Evolutionary conservation across 139 green algal species (phyloP).

Genomic region (Closterium sp.): DNA sequence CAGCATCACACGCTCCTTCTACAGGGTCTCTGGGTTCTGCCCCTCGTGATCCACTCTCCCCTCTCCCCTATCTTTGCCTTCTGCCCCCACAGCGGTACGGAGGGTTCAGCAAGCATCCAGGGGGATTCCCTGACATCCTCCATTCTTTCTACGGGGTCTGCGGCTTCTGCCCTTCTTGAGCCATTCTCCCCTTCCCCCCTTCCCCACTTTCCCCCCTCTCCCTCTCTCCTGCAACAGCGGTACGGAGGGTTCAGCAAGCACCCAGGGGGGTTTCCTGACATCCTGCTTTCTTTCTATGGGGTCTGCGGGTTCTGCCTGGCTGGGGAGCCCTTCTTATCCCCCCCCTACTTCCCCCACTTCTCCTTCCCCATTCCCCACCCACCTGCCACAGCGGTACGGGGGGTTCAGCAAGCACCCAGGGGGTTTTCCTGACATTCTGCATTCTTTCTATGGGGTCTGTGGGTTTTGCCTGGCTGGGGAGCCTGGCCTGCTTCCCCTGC

Average conservation of each 20-base stretch:
- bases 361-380: too few species aligned
- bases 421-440: background rate
- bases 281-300: background rate
- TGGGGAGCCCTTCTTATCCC: too few species aligned
- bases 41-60: too few species aligned
- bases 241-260: background rate
- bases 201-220: too few species aligned
- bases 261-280: background rate
- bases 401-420: constrained; percentile 12
- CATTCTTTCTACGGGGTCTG: constrained; percentile 7
- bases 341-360: too few species aligned
- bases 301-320: background rate
- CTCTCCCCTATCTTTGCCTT: too few species aligned
- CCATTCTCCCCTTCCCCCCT: too few species aligned
- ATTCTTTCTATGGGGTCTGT: constrained; percentile 10
- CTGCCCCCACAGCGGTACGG: background rate
- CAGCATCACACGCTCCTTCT: too few species aligned
- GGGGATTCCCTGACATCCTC: background rate
- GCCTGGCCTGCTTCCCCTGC: background rate
- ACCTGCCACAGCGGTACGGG: background rate
- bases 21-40: too few species aligned
- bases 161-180: background rate
- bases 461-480: background rate
- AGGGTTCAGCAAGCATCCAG: background rate
- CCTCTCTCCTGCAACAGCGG: too few species aligned